Evolutionary conservation across 2,329 filamentous ascomycete genomes (phyloP), one percentile per base, ranked within the genome.

Genomic region (Leptosphaerulina australis): DNA sequence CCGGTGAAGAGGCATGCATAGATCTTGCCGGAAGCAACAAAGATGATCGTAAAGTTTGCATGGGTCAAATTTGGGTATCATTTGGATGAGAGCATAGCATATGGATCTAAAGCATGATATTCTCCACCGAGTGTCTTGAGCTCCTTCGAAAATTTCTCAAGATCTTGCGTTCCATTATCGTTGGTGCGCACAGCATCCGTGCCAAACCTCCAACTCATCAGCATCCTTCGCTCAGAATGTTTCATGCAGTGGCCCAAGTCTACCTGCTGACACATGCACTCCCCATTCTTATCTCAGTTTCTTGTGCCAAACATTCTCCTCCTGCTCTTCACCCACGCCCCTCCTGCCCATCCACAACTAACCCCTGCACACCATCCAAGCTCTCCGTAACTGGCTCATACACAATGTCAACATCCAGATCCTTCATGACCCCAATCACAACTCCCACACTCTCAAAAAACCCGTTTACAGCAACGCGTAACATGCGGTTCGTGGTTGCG

Each of bases 401-500:
- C 29, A 96, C 70, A 2, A 94, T 87, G 76, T 97, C 92, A 20
- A 86, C 83, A 73, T 97, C 93, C 63, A 97, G 75, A 70, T 95
- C 88, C 72, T 90, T 86, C 88, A 97, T 96, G 12, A 96, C 88
- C 45, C 91, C 89, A 31, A 97, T 73, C 1, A 97, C 87, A 4
- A 97, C 84, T 43, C 85, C 84, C 47, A 97, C 73, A 62, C 88
- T 95, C 66, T 97, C 93, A 81, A 97, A 91, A 74, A 97, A 97
- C 8, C 91, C 91, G 75, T 97, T 97, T 48, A 97, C 92, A 3
- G 93, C 90, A 2, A 99, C 94, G 34, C 94, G 87, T 50, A 99
- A 81, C 93, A 97, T 97, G 61, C 94, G 87, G 70, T 97, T 96
- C 15, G 94, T 97, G 0, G 91, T 91, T 1, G 94, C 94, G 45